Conservation (phyloP, 2,329 filamentous ascomycete genomes). For the Stagonosporopsis chrysanthemi region DNA sequence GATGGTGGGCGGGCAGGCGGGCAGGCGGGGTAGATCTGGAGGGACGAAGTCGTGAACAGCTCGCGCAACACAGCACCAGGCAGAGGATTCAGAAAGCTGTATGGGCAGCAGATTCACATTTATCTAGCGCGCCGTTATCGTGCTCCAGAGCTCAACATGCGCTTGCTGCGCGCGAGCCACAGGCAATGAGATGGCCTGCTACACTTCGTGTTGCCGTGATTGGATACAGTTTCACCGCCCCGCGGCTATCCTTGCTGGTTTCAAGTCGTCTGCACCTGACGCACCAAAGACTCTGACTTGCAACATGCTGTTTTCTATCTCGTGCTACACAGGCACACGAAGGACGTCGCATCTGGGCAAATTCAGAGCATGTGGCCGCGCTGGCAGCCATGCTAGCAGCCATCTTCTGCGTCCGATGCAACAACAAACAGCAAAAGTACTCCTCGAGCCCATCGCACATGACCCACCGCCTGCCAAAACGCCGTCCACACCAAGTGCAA, state of each 20-base stretch:
- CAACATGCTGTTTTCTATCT: slow-evolving; percentile 10
- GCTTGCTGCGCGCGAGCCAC: slow-evolving; percentile 29
- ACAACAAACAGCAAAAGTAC: slow-evolving; percentile 1
- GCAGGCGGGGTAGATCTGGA: slow-evolving; percentile 23
- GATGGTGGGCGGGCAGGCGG: slow-evolving; percentile 10
- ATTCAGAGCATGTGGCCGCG: slow-evolving; percentile 5
- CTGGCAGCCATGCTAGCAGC: slow-evolving; percentile 6
- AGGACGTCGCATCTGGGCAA: neutral
- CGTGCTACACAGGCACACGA: slow-evolving; percentile 6
- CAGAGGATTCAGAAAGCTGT: slow-evolving; percentile 1
- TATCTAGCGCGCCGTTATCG: slow-evolving; percentile 33
- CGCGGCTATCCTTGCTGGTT: slow-evolving; percentile 22
- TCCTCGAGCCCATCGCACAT: slow-evolving; percentile 11
- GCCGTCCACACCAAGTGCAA: slow-evolving; percentile 16
- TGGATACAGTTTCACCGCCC: slow-evolving; percentile 36
- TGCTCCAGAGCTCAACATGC: slow-evolving; percentile 26
- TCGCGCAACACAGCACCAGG: slow-evolving; percentile 9
- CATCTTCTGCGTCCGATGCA: neutral
- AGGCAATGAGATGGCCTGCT: slow-evolving; percentile 35
- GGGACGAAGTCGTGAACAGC: slow-evolving; percentile 5
- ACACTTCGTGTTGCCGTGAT: slow-evolving; percentile 38
- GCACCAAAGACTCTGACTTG: slow-evolving; percentile 7
- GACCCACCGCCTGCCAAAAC: slow-evolving; percentile 14
- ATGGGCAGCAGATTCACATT: slow-evolving; percentile 18
- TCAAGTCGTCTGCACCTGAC: slow-evolving; percentile 15